phyloP scores from a whole-genome alignment of 1,284 basidiomycete species.

The Tylopilus sp. region DNA sequence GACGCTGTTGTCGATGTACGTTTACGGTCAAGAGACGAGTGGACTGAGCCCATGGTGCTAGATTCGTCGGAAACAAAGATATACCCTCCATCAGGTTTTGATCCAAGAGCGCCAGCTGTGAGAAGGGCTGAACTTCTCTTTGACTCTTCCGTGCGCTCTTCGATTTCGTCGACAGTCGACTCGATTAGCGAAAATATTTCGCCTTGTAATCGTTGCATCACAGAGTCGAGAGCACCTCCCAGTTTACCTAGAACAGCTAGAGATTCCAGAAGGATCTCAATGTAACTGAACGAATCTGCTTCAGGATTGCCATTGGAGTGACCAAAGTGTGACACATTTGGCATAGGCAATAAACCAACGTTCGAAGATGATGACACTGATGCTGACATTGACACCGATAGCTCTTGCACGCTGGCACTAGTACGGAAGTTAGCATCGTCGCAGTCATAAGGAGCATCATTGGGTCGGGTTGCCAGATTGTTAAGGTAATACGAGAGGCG shows the following conservation, averaged over 20 bases:
- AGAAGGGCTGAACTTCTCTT: slow-evolving; percentile 50
- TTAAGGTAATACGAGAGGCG: slow-evolving; percentile 66
- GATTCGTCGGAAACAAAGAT: slow-evolving; percentile 43
- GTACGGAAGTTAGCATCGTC: slow-evolving; percentile 49
- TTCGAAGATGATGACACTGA: slow-evolving; percentile 29
- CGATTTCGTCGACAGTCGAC: slow-evolving; percentile 85
- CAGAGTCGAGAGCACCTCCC: slow-evolving; percentile 78
- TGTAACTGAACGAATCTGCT: slow-evolving; percentile 89
- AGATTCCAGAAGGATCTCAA: slow-evolving; percentile 92
- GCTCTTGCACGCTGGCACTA: slow-evolving; percentile 26
- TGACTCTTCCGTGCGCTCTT: slow-evolving; percentile 78
- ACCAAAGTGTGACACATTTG: slow-evolving; percentile 15
- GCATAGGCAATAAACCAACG: slow-evolving; percentile 18
- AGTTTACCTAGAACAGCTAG: slow-evolving; percentile 89
- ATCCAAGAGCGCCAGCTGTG: slow-evolving; percentile 22
- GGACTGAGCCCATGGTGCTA: slow-evolving; percentile 10
- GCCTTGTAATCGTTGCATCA: slow-evolving; percentile 79
- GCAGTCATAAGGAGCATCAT: slow-evolving; percentile 75
- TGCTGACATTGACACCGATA: slow-evolving; percentile 29
- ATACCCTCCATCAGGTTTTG: slow-evolving; percentile 48
- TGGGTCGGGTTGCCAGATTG: slow-evolving; percentile 70
- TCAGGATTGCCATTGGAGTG: slow-evolving; percentile 66
- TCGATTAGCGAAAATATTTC: slow-evolving; percentile 91
- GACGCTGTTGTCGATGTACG: slow-evolving; percentile 40
- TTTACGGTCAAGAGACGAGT: slow-evolving; percentile 10